Conservation (phyloP, 179 eudicot species). For the Silene noctiflora region DNA sequence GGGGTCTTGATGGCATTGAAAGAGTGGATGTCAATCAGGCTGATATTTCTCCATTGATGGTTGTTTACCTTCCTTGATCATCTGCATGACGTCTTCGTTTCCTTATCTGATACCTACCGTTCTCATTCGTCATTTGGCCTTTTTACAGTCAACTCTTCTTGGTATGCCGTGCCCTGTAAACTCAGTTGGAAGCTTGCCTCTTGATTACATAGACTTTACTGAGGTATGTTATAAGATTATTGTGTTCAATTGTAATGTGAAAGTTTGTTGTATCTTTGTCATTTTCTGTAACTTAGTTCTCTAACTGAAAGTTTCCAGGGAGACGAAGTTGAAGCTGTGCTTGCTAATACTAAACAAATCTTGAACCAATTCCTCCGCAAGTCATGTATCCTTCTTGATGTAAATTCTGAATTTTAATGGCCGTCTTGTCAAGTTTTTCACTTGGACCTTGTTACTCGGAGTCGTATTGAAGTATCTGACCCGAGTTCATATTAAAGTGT, state of each 20-base stretch:
- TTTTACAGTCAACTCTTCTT: slow-evolving; percentile 80
- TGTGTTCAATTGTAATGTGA: background rate
- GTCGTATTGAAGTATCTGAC: background rate
- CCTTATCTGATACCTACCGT: slow-evolving; percentile 16
- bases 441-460: background rate
- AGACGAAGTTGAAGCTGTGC: slow-evolving; percentile 86
- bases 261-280: background rate
- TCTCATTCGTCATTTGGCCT: slow-evolving; percentile 22
- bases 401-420: background rate
- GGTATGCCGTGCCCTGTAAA: slow-evolving; percentile 91
- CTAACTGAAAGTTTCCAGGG: slow-evolving; percentile 47
- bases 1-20: slow-evolving; percentile 84
- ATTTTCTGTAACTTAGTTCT: slow-evolving; percentile 16
- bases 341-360: slow-evolving; percentile 90
- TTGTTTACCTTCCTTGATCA: slow-evolving; percentile 34
- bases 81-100: background rate
- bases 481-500: background rate
- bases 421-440: background rate
- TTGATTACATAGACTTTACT: slow-evolving; percentile 53
- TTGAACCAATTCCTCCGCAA: slow-evolving; percentile 79
- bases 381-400: slow-evolving; percentile 70
- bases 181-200: slow-evolving; percentile 90
- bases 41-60: slow-evolving; percentile 96
- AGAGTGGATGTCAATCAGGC: slow-evolving; percentile 99
- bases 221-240: slow-evolving; percentile 40